phyloP scores from a whole-genome alignment of 495 filamentous ascomycete genomes.

The Parathielavia hyrcaniae region DNA sequence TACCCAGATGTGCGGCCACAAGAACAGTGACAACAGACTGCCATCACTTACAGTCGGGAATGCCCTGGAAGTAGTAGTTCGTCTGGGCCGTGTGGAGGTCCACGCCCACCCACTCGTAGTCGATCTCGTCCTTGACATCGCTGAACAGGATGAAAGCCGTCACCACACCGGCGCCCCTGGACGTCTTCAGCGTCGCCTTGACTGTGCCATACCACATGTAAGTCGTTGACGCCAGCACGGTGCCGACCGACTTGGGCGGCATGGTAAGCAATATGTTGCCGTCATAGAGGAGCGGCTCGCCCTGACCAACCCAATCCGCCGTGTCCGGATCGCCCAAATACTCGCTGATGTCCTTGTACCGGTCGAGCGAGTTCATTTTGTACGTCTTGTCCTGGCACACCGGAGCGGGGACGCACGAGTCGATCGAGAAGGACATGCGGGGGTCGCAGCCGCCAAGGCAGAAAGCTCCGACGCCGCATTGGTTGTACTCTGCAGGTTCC shows the following conservation, averaged over 20 bases:
- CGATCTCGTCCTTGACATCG: constrained; percentile 96
- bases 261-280: constrained; percentile 76
- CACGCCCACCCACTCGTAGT: constrained; percentile 87
- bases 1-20: background rate
- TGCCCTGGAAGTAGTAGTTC: constrained; percentile 96
- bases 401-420: constrained; percentile 82
- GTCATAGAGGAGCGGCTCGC: constrained; percentile 57
- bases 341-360: constrained; percentile 59
- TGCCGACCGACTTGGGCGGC: constrained; percentile 71
- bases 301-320: constrained; percentile 84
- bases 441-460: constrained; percentile 96
- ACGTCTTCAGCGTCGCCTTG: constrained; percentile 77
- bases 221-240: constrained; percentile 77
- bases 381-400: constrained; percentile 69
- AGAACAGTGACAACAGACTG: background rate
- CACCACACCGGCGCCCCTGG: constrained; percentile 78
- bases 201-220: constrained; percentile 99
- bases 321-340: constrained; percentile 78
- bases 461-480: constrained; percentile 89
- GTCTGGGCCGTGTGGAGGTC: constrained; percentile 75
- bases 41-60: constrained; percentile 73
- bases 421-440: constrained; percentile 67
- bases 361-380: constrained; percentile 62
- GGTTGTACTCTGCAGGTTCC: constrained; percentile 67
- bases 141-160: constrained; percentile 91